Percentiles rank a stretch among this genome's conserved stretches.
phyloP scores from a whole-genome alignment of 1,284 basidiomycete genomes.

The Leccinum pachyderme region DNA sequence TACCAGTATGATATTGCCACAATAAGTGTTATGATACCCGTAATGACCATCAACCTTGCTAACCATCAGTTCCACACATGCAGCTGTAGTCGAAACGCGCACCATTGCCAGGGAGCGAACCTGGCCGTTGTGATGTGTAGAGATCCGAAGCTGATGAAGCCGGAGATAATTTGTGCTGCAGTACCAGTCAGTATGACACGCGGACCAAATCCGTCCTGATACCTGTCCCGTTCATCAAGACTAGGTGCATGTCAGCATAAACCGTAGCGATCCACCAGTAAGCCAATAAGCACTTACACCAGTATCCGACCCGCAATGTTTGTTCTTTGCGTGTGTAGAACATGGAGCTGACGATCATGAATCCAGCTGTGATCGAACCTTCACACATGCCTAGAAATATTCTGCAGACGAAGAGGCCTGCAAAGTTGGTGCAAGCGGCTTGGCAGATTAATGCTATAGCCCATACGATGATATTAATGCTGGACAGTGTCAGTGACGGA shows the following conservation, averaged over 20 bases:
- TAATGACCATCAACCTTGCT: conserved; percentile 72
- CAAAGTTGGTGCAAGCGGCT: conserved; percentile 72
- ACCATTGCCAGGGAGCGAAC: conserved; percentile 73
- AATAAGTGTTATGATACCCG: conserved; percentile 58
- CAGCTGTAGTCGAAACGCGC: conserved; percentile 10
- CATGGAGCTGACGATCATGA: conserved; percentile 75
- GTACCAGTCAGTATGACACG: background rate
- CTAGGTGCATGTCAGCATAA: conserved; percentile 29
- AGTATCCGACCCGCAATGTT: conserved; percentile 70
- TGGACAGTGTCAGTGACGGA: conserved; percentile 21
- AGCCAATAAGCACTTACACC: conserved; percentile 52
- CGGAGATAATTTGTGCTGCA: conserved; percentile 59
- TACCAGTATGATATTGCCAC: conserved; percentile 56
- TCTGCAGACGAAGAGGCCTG: conserved; percentile 62
- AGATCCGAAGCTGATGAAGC: conserved; percentile 68
- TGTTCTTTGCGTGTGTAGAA: conserved; percentile 79
- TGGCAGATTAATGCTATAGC: conserved; percentile 59
- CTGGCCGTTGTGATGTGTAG: conserved; percentile 54
- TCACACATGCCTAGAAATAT: conserved; percentile 74
- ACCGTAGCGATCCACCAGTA: background rate
- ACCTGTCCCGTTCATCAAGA: conserved; percentile 57
- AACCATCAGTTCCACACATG: background rate
- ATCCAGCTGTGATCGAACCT: conserved; percentile 75
- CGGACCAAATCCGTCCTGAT: background rate
- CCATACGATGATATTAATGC: conserved; percentile 72